phyloP scores from a whole-genome alignment of 139 green algal species.

The Picochlorum sp. region DNA sequence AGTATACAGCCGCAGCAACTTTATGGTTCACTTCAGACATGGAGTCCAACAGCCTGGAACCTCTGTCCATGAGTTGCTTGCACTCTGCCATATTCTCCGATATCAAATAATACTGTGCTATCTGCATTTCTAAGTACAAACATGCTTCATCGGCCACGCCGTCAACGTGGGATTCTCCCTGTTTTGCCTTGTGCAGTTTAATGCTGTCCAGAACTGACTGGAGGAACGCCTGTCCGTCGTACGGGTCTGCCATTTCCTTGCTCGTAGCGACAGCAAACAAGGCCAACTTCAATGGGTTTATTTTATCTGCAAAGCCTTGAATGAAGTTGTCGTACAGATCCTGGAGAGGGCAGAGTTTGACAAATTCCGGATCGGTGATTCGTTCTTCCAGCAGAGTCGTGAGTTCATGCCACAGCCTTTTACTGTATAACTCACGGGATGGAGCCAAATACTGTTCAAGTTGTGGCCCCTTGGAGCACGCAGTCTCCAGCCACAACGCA shows the following conservation, averaged over 20 bases:
- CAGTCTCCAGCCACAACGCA: not conserved
- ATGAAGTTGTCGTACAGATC: constrained; percentile 87
- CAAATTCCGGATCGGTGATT: constrained; percentile 33
- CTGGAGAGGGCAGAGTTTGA: constrained; percentile 25
- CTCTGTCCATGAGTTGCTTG: constrained; percentile 62
- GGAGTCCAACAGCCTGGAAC: constrained; percentile 42
- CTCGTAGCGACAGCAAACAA: constrained; percentile 59
- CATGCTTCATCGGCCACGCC: constrained; percentile 61
- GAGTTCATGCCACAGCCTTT: constrained; percentile 97
- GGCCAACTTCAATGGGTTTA: constrained; percentile 90
- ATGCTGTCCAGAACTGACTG: constrained; percentile 41
- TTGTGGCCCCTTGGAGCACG: constrained; percentile 32
- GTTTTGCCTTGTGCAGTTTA: constrained; percentile 35
- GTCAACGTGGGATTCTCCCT: not conserved
- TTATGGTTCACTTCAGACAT: constrained; percentile 73
- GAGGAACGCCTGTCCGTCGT: constrained; percentile 55
- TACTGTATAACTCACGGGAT: constrained; percentile 66
- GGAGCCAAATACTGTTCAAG: constrained; percentile 42
- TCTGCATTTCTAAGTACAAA: constrained; percentile 84
- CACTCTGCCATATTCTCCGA: constrained; percentile 50
- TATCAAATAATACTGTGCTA: constrained; percentile 77
- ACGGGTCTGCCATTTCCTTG: constrained; percentile 24
- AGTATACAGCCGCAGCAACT: constrained; percentile 80
- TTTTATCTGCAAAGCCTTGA: constrained; percentile 76
- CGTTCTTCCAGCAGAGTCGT: constrained; percentile 74